phyloP scores from a whole-genome alignment of 2,329 filamentous ascomycete genomes.

The Cercospora janseana region DNA sequence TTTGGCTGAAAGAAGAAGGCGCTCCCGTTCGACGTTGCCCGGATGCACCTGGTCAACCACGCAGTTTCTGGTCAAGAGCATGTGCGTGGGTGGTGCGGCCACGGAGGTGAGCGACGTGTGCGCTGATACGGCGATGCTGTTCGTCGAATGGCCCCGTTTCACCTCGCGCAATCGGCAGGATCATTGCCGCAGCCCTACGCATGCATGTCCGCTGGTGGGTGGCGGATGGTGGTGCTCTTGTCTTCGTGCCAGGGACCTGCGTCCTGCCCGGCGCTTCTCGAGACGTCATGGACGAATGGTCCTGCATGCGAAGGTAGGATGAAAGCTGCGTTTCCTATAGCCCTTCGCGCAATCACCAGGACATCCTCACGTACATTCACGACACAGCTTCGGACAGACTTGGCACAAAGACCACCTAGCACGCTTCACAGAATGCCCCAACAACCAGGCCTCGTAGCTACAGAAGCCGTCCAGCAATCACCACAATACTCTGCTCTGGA shows the following conservation, averaged over 20 bases:
- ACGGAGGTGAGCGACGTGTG: conserved; percentile 2
- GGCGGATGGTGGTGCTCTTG: background rate
- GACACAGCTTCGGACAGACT: background rate
- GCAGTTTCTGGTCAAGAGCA: background rate
- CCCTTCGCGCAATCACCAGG: background rate
- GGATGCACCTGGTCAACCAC: no score
- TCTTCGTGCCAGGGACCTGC: background rate
- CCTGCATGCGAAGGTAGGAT: conserved; percentile 8
- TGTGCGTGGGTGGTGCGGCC: conserved; percentile 2
- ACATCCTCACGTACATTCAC: background rate
- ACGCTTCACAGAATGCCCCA: conserved; percentile 21
- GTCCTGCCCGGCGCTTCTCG: background rate
- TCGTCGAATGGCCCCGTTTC: conserved; percentile 18
- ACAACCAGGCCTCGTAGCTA: conserved; percentile 19
- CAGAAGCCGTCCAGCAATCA: conserved; percentile 20
- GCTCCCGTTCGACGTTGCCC: conserved; percentile 4
- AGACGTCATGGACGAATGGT: conserved; percentile 11
- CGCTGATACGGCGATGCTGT: conserved; percentile 11
- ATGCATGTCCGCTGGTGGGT: background rate
- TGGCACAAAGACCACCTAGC: background rate
- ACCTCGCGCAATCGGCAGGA: conserved; percentile 19
- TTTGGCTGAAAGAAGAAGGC: no score
- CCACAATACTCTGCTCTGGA: conserved; percentile 20
- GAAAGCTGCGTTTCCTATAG: background rate
- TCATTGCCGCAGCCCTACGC: conserved; percentile 7